Conservation (phyloP, 2,329 filamentous ascomycete genomes). For the Aspergillus sp. region DNA sequence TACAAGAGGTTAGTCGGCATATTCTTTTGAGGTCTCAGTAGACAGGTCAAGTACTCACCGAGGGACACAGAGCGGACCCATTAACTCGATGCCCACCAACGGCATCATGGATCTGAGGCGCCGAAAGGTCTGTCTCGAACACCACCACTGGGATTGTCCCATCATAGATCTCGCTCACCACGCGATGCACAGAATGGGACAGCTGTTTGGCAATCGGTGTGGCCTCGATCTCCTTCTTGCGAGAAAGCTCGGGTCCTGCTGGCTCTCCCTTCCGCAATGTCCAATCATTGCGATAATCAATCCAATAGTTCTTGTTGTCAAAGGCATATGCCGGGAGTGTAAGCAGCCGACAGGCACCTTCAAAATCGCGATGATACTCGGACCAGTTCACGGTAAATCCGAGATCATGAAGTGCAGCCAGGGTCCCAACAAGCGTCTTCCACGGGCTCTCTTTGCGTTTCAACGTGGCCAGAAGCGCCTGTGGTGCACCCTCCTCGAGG, state of each 20-base stretch:
- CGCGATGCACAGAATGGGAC: slow-evolving; percentile 29
- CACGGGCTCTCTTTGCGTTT: slow-evolving; percentile 67
- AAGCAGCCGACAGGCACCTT: slow-evolving; percentile 61
- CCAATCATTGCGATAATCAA: slow-evolving; percentile 76
- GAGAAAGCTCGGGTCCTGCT: background rate
- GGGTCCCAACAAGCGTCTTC: slow-evolving; percentile 66
- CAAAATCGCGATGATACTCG: slow-evolving; percentile 68
- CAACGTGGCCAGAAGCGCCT: slow-evolving; percentile 61
- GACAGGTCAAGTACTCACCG: slow-evolving; percentile 38
- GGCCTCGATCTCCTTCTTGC: background rate
- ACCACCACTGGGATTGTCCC: slow-evolving; percentile 30
- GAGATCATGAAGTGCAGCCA: slow-evolving; percentile 61
- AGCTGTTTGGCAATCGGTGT: background rate
- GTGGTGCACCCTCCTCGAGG: slow-evolving; percentile 56
- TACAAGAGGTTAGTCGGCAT: background rate
- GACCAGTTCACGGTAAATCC: slow-evolving; percentile 71
- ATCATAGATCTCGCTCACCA: slow-evolving; percentile 38
- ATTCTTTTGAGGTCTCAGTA: background rate
- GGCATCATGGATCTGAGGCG: slow-evolving; percentile 43
- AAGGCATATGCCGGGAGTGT: slow-evolving; percentile 69
- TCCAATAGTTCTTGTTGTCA: slow-evolving; percentile 74
- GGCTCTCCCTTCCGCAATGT: slow-evolving; percentile 67
- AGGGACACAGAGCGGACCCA: slow-evolving; percentile 48
- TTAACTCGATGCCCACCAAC: slow-evolving; percentile 52
- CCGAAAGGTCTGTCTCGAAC: slow-evolving; percentile 46